Evolutionary conservation across 495 filamentous ascomycete genomes (phyloP).

Genomic region (Trichoderma erinaceum): DNA sequence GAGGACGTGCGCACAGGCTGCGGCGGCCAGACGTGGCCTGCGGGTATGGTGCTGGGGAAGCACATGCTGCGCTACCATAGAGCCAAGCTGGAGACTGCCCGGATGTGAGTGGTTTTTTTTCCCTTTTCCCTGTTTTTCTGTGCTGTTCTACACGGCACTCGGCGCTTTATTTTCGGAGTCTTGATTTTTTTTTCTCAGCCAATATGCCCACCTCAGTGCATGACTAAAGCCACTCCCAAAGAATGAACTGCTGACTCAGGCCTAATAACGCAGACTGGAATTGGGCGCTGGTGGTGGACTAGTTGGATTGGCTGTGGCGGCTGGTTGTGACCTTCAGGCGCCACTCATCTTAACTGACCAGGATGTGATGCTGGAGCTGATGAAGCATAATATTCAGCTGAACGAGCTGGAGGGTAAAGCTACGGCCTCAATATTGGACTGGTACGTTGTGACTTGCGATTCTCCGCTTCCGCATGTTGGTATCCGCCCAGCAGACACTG

Average conservation of each 20-base stretch:
- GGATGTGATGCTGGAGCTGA: conserved; percentile 70
- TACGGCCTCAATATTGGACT: conserved; percentile 62
- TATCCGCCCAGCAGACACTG: background rate
- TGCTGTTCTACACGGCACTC: background rate
- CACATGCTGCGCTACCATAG: conserved; percentile 71
- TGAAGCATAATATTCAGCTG: conserved; percentile 74
- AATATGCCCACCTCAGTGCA: background rate
- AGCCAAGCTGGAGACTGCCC: conserved; percentile 51
- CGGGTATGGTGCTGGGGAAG: conserved; percentile 77
- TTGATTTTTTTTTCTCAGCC: background rate
- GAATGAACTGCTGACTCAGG: conserved; percentile 14
- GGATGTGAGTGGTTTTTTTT: conserved; percentile 60
- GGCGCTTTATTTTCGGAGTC: background rate
- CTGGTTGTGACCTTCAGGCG: conserved; percentile 44
- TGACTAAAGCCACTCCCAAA: conserved; percentile 17
- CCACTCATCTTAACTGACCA: conserved; percentile 80
- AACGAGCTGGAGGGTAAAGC: conserved; percentile 63
- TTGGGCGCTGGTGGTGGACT: conserved; percentile 88
- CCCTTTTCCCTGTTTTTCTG: conserved; percentile 12
- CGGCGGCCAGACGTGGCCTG: conserved; percentile 90
- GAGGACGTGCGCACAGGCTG: conserved; percentile 83
- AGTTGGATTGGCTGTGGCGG: conserved; percentile 66
- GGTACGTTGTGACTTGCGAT: conserved; percentile 46
- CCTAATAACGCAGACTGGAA: conserved; percentile 59
- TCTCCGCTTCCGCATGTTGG: background rate